Base-by-base conservation (phyloP, 148 eudicot species). In the Camellia sinensis region DNA sequence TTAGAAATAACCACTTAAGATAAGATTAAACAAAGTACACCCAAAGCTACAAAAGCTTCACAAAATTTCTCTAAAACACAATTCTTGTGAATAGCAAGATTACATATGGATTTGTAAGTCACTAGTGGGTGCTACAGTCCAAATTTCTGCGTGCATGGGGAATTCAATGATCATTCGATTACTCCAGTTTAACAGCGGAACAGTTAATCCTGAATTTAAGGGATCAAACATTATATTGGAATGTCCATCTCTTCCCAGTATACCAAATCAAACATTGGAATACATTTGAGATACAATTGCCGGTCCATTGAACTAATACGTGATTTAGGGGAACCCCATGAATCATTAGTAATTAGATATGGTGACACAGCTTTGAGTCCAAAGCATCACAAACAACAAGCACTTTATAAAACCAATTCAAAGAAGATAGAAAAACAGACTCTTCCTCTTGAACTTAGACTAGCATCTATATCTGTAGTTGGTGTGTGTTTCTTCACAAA, bases 301-400 rank as follows among this genome's bases (percentile, higher is more conserved):
- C 5, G 6, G 13, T 12, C 14, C 11, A 12, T 12, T 54, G 11
- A 7, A 54, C 14, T 7, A 54, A 54, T 54, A 54, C 0, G 59
- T 6, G n/a, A 59, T 59, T 3, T 6, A 59, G 18, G 19, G 19
- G n/a, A 59, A 6, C n/a, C 62, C 14, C 18, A 17, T 4, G n/a
- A 59, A 59, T 59, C 62, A 59, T 17, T 54, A 3, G 4, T 18
- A 50, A 71, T 71, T 50, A 50, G 74, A 71, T 57, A n/a, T 50
- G 7, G 74, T 71, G 56, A 56, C 13, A 29, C 37, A 9, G 37
- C 29, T 70, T 45, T 70, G 73, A 69, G 73, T 69, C 13, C 73
- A 44, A 68, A 41, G 72, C 21, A 44, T 43, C 19, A 69, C 62
- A 59, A 59, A 14, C 62, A 59, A 59, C 62, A 14, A 59, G n/a